These are phyloP conservation scores for Xylariaceae sp. DNA, from an alignment of 2,329 filamentous ascomycete species.

Conservation along the genomic window DNA sequence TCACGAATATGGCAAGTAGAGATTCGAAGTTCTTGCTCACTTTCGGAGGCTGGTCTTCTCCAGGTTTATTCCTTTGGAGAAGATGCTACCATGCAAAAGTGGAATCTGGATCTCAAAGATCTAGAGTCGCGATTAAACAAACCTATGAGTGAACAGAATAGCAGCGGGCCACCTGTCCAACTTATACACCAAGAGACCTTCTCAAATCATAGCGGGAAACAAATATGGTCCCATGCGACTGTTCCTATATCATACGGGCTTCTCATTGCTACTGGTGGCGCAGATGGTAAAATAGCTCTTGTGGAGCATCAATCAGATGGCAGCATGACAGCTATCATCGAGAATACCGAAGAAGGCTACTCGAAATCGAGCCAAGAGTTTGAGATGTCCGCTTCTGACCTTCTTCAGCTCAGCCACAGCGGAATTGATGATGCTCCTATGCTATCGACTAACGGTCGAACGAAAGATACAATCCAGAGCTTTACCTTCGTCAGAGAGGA, in stretches of 20 bases:
- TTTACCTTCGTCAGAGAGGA: constrained; percentile 59
- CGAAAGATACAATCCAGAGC: constrained; percentile 50
- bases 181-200: constrained; percentile 54
- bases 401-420: constrained; percentile 13
- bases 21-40: constrained; percentile 43
- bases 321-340: not conserved
- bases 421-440: not conserved
- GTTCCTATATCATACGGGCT: constrained; percentile 31
- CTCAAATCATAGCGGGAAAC: constrained; percentile 75
- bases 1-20: constrained; percentile 87
- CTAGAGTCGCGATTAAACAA: not conserved
- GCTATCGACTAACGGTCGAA: constrained; percentile 29
- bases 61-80: constrained; percentile 77
- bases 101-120: constrained; percentile 51
- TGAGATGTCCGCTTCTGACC: constrained; percentile 18
- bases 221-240: constrained; percentile 73
- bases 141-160: not conserved
- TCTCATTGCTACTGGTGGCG: constrained; percentile 71
- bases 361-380: constrained; percentile 12
- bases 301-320: constrained; percentile 26
- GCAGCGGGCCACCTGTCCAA: constrained; percentile 16
- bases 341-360: not conserved
- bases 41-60: constrained; percentile 28
- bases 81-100: constrained; percentile 72
- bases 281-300: constrained; percentile 67